phyloP scores from a whole-genome alignment of 2,329 filamentous ascomycete species.

The Leptodontidium sp. region DNA sequence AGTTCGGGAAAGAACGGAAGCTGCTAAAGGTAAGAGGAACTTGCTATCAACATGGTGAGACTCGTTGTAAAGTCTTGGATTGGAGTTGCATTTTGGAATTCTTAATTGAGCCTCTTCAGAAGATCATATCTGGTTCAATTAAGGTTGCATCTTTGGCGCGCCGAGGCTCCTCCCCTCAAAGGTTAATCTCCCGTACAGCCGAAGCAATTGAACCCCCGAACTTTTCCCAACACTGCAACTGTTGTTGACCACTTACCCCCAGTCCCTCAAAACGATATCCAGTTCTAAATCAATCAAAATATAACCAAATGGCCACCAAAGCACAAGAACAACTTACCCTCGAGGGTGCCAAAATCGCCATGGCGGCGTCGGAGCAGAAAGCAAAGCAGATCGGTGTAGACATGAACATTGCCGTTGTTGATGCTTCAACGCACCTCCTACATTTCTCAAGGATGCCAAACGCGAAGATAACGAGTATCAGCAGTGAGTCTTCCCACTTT shows the following conservation, averaged over 20 bases:
- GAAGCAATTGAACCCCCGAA: background rate
- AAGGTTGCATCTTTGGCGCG: background rate
- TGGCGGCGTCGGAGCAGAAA: constrained; percentile 39
- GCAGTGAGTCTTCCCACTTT: constrained; percentile 27
- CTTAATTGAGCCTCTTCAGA: background rate
- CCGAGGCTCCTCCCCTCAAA: constrained; percentile 1
- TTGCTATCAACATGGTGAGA: background rate
- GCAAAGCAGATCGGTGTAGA: constrained; percentile 38
- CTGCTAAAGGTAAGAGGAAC: background rate
- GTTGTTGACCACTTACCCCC: background rate
- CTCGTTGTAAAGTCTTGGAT: background rate
- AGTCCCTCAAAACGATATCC: background rate
- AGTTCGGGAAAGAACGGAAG: background rate
- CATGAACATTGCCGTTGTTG: constrained; percentile 45
- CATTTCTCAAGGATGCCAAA: constrained; percentile 41
- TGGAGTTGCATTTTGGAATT: background rate
- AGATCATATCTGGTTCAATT: background rate
- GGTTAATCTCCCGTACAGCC: constrained; percentile 18
- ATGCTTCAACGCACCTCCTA: constrained; percentile 41
- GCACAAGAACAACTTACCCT: constrained; percentile 40
- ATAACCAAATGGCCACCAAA: constrained; percentile 33
- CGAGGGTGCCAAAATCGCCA: constrained; percentile 40
- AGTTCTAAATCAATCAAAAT: background rate
- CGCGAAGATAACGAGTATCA: constrained; percentile 41
- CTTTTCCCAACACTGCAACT: background rate